These are phyloP conservation scores for Candida khao-thaluensis DNA, from an alignment of 805 yeast genomes.

Conservation along the genomic window DNA sequence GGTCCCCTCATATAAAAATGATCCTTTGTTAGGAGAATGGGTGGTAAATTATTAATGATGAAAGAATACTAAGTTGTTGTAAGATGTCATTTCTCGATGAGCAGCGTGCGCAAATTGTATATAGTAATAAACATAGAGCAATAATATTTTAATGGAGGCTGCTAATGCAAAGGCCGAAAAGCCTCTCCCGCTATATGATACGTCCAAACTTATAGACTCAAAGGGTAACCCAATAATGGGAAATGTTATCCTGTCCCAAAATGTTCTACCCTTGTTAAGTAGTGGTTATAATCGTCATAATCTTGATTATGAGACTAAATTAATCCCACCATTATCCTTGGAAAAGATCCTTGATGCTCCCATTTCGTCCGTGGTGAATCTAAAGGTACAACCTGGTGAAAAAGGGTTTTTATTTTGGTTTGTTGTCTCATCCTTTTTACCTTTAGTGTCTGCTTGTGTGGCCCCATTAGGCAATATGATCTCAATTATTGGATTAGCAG, in stretches of 20 bases:
- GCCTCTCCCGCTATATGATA: background rate
- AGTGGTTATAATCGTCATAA: conserved; percentile 13
- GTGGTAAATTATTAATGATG: too few relatives aligned
- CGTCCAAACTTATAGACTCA: conserved; percentile 8
- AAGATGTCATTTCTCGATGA: too few relatives aligned
- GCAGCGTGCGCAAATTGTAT: background rate
- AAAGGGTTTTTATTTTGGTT: conserved; percentile 55
- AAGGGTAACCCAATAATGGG: conserved; percentile 6
- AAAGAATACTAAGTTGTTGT: too few relatives aligned
- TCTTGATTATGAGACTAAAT: conserved; percentile 16
- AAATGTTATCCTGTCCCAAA: conserved; percentile 5
- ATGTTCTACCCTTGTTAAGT: conserved; percentile 8
- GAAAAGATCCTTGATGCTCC: conserved; percentile 34
- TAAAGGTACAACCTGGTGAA: conserved; percentile 39
- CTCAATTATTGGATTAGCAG: conserved; percentile 68
- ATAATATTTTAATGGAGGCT: background rate
- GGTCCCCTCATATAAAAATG: too few relatives aligned
- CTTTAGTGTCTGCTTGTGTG: conserved; percentile 71
- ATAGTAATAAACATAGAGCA: conserved; percentile 3
- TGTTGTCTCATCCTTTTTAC: conserved; percentile 63
- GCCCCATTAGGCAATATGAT: conserved; percentile 79
- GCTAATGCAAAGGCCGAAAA: background rate
- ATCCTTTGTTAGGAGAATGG: too few relatives aligned
- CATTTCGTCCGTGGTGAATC: conserved; percentile 26
- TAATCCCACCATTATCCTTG: conserved; percentile 22